phyloP scores from a whole-genome alignment of 2,329 filamentous ascomycete genomes.

The Ophiognomonia clavigignenti-juglandacearum region DNA sequence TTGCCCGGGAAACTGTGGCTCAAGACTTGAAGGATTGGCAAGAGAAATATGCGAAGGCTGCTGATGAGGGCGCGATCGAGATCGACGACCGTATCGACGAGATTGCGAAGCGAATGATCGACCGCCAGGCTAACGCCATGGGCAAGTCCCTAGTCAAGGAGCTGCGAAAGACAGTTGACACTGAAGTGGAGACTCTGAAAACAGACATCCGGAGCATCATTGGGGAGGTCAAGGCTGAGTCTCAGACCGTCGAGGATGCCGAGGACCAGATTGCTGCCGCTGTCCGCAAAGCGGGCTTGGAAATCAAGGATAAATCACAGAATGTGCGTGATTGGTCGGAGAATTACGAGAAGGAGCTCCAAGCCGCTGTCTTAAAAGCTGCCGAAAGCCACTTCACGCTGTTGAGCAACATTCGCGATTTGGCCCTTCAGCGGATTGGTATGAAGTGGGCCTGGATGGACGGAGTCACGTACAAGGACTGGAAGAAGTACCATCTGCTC shows the following conservation, averaged over 20 bases:
- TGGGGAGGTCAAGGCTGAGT: constrained; percentile 45
- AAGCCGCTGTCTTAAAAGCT: constrained; percentile 63
- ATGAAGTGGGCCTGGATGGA: constrained; percentile 97
- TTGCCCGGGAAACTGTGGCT: constrained; percentile 62
- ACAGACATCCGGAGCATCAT: constrained; percentile 59
- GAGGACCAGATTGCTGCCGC: constrained; percentile 39
- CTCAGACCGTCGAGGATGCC: constrained; percentile 25
- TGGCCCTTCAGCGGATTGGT: constrained; percentile 85
- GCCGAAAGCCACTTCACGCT: constrained; percentile 79
- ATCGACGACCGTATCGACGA: constrained; percentile 68
- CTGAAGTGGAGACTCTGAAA: constrained; percentile 63
- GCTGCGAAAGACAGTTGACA: constrained; percentile 62
- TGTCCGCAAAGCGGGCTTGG: constrained; percentile 64
- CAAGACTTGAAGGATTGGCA: constrained; percentile 83
- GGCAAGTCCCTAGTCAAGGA: constrained; percentile 64
- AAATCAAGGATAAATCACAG: constrained; percentile 73
- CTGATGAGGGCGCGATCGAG: constrained; percentile 70
- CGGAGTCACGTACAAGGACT: constrained; percentile 93
- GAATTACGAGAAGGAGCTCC: constrained; percentile 64
- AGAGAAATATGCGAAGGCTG: constrained; percentile 78
- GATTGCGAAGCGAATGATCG: constrained; percentile 49
- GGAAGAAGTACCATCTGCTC: constrained; percentile 88
- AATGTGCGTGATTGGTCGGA: constrained; percentile 72
- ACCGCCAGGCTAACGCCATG: constrained; percentile 58
- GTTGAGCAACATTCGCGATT: constrained; percentile 73